Conservation (phyloP, 352 stramenopile species). For the Globisporangium cylindrosporum region DNA sequence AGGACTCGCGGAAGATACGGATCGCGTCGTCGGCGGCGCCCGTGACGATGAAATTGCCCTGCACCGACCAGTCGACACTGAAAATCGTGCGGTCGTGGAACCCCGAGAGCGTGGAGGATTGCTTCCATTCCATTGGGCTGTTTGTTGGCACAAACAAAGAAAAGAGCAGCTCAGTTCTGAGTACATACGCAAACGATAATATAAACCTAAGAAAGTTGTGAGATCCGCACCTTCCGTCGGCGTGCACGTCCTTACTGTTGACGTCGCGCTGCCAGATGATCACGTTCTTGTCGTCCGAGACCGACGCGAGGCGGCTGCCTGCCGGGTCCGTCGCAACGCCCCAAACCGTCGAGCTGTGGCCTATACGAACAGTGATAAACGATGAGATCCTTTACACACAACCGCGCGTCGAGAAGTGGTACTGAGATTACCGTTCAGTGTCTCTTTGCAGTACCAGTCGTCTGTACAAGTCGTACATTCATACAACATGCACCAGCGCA, state of each 20-base stretch:
- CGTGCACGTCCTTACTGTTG: constrained; percentile 45
- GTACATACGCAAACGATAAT: not conserved
- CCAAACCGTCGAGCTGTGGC: constrained; percentile 95
- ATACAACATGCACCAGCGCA: not conserved
- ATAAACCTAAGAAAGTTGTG: too few relatives aligned
- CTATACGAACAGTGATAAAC: constrained; percentile 9
- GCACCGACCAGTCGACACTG: constrained; percentile 89
- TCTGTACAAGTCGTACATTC: constrained; percentile 32
- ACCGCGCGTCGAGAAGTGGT: too few relatives aligned
- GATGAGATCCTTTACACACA: not conserved
- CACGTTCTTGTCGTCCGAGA: constrained; percentile 91
- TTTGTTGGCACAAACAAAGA: too few relatives aligned
- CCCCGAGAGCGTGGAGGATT: constrained; percentile 71
- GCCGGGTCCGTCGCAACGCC: constrained; percentile 77
- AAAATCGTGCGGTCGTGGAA: constrained; percentile 91
- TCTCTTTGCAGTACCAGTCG: constrained; percentile 96
- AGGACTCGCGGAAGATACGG: constrained; percentile 73
- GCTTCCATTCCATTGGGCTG: constrained; percentile 79
- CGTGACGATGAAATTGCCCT: constrained; percentile 87
- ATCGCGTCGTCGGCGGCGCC: constrained; percentile 91
- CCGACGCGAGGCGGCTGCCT: constrained; percentile 81
- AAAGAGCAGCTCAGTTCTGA: not conserved
- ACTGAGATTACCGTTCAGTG: constrained; percentile 58
- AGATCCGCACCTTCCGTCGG: constrained; percentile 39
- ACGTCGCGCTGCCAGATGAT: constrained; percentile 90